Conservation (phyloP, 192 early-diverging fungal genomes). For the Dissophora globulifera region DNA sequence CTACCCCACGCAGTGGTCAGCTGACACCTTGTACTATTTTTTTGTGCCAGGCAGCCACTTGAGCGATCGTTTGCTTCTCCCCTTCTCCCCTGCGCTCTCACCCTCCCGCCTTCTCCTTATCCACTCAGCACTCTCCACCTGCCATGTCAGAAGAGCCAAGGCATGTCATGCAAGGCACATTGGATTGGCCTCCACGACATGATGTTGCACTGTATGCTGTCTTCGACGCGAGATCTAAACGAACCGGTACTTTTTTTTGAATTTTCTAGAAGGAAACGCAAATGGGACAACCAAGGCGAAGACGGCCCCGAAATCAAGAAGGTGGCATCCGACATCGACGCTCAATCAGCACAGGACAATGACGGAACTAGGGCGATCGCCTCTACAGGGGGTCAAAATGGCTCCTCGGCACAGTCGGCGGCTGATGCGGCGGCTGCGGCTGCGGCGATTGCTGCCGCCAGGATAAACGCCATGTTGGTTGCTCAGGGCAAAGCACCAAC, state of each 20-base stretch:
- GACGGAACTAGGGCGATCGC: not conserved
- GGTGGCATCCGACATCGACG: not conserved
- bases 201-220: too few relatives aligned
- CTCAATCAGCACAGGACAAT: not conserved
- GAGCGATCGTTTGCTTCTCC: too few relatives aligned
- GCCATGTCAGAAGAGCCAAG: conserved; percentile 48
- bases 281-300: conserved; percentile 46
- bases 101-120: too few relatives aligned
- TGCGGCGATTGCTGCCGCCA: conserved; percentile 61
- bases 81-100: too few relatives aligned
- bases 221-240: too few relatives aligned
- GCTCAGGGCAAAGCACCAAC: conserved; percentile 52
- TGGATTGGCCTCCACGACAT: too few relatives aligned
- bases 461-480: conserved; percentile 63
- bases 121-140: too few relatives aligned
- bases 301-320: conserved; percentile 11
- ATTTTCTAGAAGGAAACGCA: conserved; percentile 52
- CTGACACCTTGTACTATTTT: too few relatives aligned
- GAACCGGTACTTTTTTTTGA: too few relatives aligned
- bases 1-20: too few relatives aligned
- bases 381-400: not conserved
- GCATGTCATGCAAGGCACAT: conserved; percentile 23
- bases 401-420: not conserved
- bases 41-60: too few relatives aligned
- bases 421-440: conserved; percentile 17